Base-by-base conservation (phyloP, 2,329 filamentous ascomycete species). In the Chaetomiaceae sp. region DNA sequence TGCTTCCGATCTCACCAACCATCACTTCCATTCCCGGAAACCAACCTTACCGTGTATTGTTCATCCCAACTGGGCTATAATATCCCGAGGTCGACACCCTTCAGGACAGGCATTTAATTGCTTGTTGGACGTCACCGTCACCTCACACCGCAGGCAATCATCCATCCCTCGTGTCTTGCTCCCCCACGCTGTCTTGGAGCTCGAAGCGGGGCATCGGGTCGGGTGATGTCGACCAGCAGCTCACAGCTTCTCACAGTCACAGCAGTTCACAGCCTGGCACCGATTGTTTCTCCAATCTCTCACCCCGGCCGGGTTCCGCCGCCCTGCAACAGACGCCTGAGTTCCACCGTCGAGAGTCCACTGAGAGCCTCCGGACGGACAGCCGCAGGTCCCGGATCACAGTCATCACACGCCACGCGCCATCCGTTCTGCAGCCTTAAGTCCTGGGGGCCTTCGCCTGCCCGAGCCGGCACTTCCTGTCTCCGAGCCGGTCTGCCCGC, bases 381-480 rank as follows among this genome's bases (percentile, higher is more conserved):
- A 47, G 17, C 33, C 43, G 33, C 44, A 40, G 44, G 15, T 15
- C 25, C 38, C 39, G 22, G 43, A n/a, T 23, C 31, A 25, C 53
- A 49, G 48, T 34, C 50, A n/a, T 23, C 31, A 25, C 53, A 49
- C 53, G 40, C 50, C 45, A 47, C 50, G 36, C 46, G 29, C 19
- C 44, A 44, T 4, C 44, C 27, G 25, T 9, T 23, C 48, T 46
- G 49, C 54, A 39, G 34, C 49, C 39, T 47, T 33, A 8, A 15
- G 6, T 8, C 19, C 8, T 3, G 17, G 4, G 17, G 39, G n/a
- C 11, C n/a, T n/a, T 12, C 22, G 29, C 42, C 14, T 22, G 27
- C 43, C 52, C 47, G 52, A 50, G 31, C 38, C 45, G 48, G 48
- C 38, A 11, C 23, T 25, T 39, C 15, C 37, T 20, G n/a, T 40